A percentile compares a stretch with the other conserved stretches of the same genome.
Conservation (phyloP, 1,139 yeast species). For the Blastobotrys elegans region DNA sequence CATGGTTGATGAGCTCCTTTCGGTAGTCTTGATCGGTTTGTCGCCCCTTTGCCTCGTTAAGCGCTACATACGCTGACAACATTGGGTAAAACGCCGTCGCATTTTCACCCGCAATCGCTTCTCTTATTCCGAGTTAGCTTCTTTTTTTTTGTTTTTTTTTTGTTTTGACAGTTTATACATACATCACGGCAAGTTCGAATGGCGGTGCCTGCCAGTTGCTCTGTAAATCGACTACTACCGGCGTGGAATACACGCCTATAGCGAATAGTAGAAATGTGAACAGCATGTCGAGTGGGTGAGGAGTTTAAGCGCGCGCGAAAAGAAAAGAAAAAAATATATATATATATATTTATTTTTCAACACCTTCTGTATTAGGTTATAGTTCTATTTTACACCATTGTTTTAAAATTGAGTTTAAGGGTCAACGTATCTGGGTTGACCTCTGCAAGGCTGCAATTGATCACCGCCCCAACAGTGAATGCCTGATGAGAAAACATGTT, state of each 20-base stretch:
- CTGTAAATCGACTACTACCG: slow-evolving; percentile 24
- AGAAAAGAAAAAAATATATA: not conserved
- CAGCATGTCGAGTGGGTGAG: not conserved
- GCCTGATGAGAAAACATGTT: slow-evolving; percentile 5
- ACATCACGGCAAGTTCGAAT: slow-evolving; percentile 45
- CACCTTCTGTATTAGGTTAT: too few species aligned
- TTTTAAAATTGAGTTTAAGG: slow-evolving; percentile 8
- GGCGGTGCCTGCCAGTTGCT: slow-evolving; percentile 37
- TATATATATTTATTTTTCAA: too few species aligned
- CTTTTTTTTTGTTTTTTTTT: slow-evolving; percentile 35
- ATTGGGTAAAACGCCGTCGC: slow-evolving; percentile 47
- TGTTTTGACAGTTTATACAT: slow-evolving; percentile 26
- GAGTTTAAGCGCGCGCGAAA: not conserved
- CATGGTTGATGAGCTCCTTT: slow-evolving; percentile 34
- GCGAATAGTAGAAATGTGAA: slow-evolving; percentile 4
- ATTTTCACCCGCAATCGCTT: slow-evolving; percentile 49
- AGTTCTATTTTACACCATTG: slow-evolving; percentile 1
- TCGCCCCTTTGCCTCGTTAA: slow-evolving; percentile 23
- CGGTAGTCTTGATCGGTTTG: slow-evolving; percentile 41
- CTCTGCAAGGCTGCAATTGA: slow-evolving; percentile 13
- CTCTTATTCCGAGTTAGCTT: slow-evolving; percentile 32
- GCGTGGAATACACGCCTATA: slow-evolving; percentile 4
- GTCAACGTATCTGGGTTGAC: slow-evolving; percentile 13
- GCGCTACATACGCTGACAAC: slow-evolving; percentile 38
- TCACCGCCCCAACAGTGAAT: slow-evolving; percentile 6